These are phyloP conservation scores for Acacia crassicarpa DNA, from an alignment of 306 rosid species.

Conservation along the genomic window DNA sequence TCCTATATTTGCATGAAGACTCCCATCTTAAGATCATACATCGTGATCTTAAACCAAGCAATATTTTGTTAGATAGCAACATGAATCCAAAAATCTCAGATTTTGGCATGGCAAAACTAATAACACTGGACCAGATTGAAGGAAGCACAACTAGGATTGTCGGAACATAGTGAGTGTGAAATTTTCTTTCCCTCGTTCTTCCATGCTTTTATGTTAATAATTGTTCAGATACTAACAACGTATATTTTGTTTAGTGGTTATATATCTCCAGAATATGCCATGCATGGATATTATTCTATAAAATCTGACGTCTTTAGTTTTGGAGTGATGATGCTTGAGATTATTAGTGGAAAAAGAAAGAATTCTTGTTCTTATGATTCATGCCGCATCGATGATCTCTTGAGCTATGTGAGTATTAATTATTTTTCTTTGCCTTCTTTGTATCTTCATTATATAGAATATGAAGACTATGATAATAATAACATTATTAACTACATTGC, in stretches of 20 bases:
- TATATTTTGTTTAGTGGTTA: not conserved
- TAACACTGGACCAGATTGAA: conserved; percentile 41
- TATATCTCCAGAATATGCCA: conserved; percentile 38
- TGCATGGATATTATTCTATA: conserved; percentile 45
- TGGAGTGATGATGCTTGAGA: conserved; percentile 50
- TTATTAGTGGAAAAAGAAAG: conserved; percentile 51
- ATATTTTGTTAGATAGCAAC: conserved; percentile 46
- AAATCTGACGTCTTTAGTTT: conserved; percentile 49
- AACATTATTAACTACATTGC: not conserved
- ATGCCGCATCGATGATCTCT: conserved; percentile 37
- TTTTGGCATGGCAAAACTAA: conserved; percentile 72
- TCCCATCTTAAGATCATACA: conserved; percentile 65
- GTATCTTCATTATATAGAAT: not conserved
- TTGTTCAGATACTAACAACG: not conserved
- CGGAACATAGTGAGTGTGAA: conserved; percentile 64
- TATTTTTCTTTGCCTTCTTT: not conserved
- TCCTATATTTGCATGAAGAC: conserved; percentile 72
- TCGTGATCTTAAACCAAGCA: conserved; percentile 75
- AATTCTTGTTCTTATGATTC: conserved; percentile 40
- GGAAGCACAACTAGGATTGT: conserved; percentile 53
- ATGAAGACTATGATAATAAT: not conserved
- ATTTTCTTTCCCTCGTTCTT: not conserved
- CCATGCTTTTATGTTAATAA: not conserved
- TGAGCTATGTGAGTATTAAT: conserved; percentile 45
- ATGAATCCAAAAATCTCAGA: conserved; percentile 72